Evolutionary conservation across 2,329 filamentous ascomycete genomes (phyloP), one percentile per base, ranked within the genome.

Genomic region (Dendryphion nanum): DNA sequence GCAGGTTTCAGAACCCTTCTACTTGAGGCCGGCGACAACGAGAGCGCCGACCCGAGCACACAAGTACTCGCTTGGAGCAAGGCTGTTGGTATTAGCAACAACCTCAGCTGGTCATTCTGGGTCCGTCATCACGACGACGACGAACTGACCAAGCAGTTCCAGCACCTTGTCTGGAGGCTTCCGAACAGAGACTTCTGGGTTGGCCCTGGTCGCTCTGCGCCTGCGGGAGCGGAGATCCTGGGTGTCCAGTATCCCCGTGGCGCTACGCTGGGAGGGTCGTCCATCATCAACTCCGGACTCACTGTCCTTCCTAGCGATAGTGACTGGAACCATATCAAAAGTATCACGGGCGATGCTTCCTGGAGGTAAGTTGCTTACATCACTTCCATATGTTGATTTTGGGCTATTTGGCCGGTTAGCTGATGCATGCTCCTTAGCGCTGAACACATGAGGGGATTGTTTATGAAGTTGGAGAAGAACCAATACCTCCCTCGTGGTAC

Each of bases 81-180:
- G 18, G 66, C 70, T 38, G 71, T 75, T 2, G 78, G 74, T 8
- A 76, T 81, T 46, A 74, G 80, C 41, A 69, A 69, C 8, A 67
- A 71, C 3, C 73, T 78, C 45, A 64, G 71, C 30, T 83, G 79
- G 80, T 75, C 80, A 53, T 82, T 77, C 59, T 83, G 77, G 39
- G 76, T 81, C 5, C 72, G 72, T 24, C 79, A 83, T 55, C 82
- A 80, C 45, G 64, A 69, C 5, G 70, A 81, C 42, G 61, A 75
- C 24, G 63, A 61, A 14, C 69, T 72, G 28, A 74, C 79, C 45
- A 66, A 71, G 10, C 64, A 70, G 39, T 78, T 82, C 49, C 71
- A 67, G 38, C 82, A 83, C 63, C 72, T 76, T 38, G 75, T 74
- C 2, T 82, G 79, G 53, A 53, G 70, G 7, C 76, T 74, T 0